Conservation (phyloP, 148 eudicot species). For the Diospyros kaki region DNA sequence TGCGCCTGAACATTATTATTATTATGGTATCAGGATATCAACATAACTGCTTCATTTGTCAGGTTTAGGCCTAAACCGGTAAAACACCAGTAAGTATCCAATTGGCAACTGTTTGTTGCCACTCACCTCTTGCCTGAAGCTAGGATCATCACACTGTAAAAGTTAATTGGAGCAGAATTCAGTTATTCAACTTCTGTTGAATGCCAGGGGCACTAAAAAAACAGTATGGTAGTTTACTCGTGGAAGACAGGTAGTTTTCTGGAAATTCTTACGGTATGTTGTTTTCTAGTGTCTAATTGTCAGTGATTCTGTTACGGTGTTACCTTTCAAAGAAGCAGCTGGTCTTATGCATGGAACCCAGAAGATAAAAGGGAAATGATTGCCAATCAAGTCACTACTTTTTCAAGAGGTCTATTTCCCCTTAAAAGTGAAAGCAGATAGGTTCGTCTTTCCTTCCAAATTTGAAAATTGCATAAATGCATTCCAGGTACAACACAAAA, state of each 20-base stretch:
- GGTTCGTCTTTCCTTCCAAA: neutral
- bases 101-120: neutral
- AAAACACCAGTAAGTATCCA: neutral
- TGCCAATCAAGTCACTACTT: neutral
- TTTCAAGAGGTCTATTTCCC: neutral
- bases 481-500: neutral
- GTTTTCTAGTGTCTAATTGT: neutral
- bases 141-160: too few species aligned
- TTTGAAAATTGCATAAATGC: neutral
- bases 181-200: neutral
- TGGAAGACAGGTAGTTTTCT: neutral
- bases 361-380: neutral
- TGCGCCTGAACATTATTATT: neutral
- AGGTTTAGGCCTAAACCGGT: neutral
- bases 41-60: neutral
- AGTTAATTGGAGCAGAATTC: neutral
- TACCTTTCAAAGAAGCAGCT: neutral
- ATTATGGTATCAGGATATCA: too few species aligned
- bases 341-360: neutral
- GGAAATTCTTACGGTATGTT: neutral
- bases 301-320: neutral
- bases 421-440: neutral
- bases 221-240: neutral
- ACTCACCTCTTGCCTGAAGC: neutral
- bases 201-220: neutral